Evolutionary conservation across 495 filamentous ascomycete genomes (phyloP), one percentile per base, ranked within the genome.

Genomic region (Articulospora tetracladia): DNA sequence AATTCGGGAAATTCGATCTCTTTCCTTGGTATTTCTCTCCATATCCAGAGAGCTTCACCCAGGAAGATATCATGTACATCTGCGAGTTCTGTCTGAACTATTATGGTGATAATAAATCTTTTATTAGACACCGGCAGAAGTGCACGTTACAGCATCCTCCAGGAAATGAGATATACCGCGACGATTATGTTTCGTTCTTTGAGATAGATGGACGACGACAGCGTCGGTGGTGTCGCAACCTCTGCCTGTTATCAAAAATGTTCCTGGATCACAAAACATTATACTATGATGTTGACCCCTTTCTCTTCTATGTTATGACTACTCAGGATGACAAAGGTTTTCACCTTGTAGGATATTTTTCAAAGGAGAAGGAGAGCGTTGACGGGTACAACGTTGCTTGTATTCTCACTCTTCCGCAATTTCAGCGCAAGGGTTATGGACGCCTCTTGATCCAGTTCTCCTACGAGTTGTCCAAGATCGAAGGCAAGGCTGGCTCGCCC

Each of bases 21-120:
- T 93, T 96, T 71, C 93, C 94, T 10, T 98, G 94, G 94, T 98
- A 98, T 70, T 98, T 98, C 74, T 96, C 92, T 10, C 95, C 94
- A 1, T 98, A 98, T 69, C 94, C 94, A 0, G 85, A 92, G 69
- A 79, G 86, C 6, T 97, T 92, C 71, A 86, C 87, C 15, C 89
- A 95, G 61, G 86, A 86, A 60, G 93, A 97, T 57, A 76, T 91
- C 54, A 86, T 98, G 64, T 97, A 90, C 76, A 95, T 98, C 70
- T 97, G 95, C 79, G 95, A 98, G 69, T 97, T 97, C 75, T 98
- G 94, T 68, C 83, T 98, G 32, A 86, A 82, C 67, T 98, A 98
- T 74, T 96, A 88, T 71, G 90, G 87, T 64, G 84, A 88, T 66
- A 72, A 83, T 36, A 87, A 87, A 44, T 86, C 86, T 4, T 98